Evolutionary conservation across 108 stramenopile species (phyloP), one percentile per base, ranked within the genome.

Genomic region (Nannochloropsis oceanica): DNA sequence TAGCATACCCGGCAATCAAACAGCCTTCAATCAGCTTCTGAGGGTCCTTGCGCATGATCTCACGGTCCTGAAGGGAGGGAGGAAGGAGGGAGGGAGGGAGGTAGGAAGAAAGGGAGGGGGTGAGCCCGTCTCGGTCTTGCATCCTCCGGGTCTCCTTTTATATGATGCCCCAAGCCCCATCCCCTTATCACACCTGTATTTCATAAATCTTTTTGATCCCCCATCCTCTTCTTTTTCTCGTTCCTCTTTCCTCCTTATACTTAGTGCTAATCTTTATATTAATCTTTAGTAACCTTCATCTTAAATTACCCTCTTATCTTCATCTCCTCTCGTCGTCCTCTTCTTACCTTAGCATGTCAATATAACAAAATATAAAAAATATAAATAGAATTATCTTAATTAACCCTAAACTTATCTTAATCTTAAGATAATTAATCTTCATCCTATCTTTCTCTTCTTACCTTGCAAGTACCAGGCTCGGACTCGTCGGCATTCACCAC

Each of bases 31-130:
- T 92, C 85, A 99, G 92, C 92, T 98, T 98, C 92, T 99, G 99
- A 8, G 99, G 99, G 86, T 99, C 99, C 96, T 99, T 99, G 50
- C 99, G 94, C 99, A 99, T 99, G 87, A 99, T 99, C 91, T 99
- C 99, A 43, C 99, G 95, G 92, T 99, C 99, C 87, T 87, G 26
- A 84, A 80, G 22, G 0, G n/a, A 1, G 73, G 3, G 43, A 24
- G 79, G 10, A 11, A 25, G 44, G 43, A 43, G 43, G 42, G 18
- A 8, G 13, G 79, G 80, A 11, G 84, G 79, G 25, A 43, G 80
- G 13, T 25, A 20, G 20, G 46, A 22, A 12, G n/a, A 27, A 13
- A 20, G 26, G 0, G 80, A 26, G 42, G 43, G 42, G 24, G 2
- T 12, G 42, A 79, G 79, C 27, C 22, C 43, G n/a, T n/a, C n/a